These are phyloP conservation scores for Capronia coronata DNA, from an alignment of 2,329 filamentous ascomycete species.

Conservation along the genomic window DNA sequence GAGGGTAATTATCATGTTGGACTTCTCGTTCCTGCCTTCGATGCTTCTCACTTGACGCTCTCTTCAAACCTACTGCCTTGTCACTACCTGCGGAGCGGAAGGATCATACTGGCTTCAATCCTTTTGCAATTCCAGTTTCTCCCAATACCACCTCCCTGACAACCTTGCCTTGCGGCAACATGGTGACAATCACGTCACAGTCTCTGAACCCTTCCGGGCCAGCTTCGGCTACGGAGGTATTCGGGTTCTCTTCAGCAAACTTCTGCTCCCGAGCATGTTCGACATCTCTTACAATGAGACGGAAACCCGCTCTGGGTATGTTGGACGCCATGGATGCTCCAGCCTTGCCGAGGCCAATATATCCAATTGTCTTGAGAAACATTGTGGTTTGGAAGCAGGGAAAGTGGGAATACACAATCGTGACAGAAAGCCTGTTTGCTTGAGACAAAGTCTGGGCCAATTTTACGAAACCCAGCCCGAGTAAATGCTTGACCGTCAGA, in stretches of 20 bases:
- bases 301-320: constrained; percentile 32
- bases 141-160: constrained; percentile 32
- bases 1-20: neutral
- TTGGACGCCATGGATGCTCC: constrained; percentile 34
- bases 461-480: too few species aligned
- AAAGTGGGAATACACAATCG: neutral
- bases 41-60: too few species aligned
- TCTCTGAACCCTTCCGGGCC: constrained; percentile 30
- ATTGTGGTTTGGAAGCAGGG: neutral
- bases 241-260: constrained; percentile 81
- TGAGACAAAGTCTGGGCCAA: too few species aligned
- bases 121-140: constrained; percentile 29
- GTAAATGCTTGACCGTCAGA: too few species aligned
- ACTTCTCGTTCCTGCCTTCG: too few species aligned
- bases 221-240: constrained; percentile 30
- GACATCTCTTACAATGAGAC: constrained; percentile 32
- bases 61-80: too few species aligned
- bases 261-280: constrained; percentile 54
- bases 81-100: too few species aligned
- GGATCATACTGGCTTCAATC: constrained; percentile 31
- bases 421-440: too few species aligned
- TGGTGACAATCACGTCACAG: constrained; percentile 33
- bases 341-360: constrained; percentile 34
- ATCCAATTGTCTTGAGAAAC: constrained; percentile 29
- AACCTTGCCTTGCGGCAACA: constrained; percentile 34